These are phyloP conservation scores for Corylus avellana DNA, from an alignment of 306 rosid genomes.

Conservation along the genomic window DNA sequence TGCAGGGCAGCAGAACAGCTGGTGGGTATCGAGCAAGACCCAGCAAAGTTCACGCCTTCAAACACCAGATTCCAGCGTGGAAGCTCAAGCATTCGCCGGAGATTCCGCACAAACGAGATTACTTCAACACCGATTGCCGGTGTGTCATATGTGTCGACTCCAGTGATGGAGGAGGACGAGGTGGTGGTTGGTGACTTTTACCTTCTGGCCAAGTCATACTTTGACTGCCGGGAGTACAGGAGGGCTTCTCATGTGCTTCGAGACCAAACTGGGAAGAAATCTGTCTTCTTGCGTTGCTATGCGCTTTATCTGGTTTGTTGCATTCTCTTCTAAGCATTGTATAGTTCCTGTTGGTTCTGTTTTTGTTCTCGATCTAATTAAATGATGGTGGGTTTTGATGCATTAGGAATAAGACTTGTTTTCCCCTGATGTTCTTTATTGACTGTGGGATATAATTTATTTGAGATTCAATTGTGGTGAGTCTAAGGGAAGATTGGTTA, in stretches of 20 bases:
- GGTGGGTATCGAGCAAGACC: conserved; percentile 88
- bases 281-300: conserved; percentile 76
- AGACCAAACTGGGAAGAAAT: conserved; percentile 73
- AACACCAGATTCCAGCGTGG: conserved; percentile 95
- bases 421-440: not conserved
- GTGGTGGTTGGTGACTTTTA: conserved; percentile 74
- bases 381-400: conserved; percentile 15
- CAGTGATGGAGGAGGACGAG: conserved; percentile 93
- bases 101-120: conserved; percentile 65
- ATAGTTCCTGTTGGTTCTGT: conserved; percentile 10
- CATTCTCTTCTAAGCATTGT: conserved; percentile 4
- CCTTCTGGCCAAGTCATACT: conserved; percentile 85
- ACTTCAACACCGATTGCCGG: conserved; percentile 65
- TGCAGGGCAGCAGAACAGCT: conserved; percentile 93
- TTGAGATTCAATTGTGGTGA: not conserved
- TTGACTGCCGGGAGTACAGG: conserved; percentile 84
- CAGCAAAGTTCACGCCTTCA: conserved; percentile 85
- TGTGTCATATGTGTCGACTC: conserved; percentile 80
- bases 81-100: conserved; percentile 90
- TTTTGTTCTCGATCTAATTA: not conserved
- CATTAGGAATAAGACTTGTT: not conserved
- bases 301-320: conserved; percentile 76
- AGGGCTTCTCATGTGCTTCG: conserved; percentile 92
- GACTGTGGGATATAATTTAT: not conserved
- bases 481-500: not conserved